phyloP scores from a whole-genome alignment of 495 filamentous ascomycete species.

The Neurospora pannonica region DNA sequence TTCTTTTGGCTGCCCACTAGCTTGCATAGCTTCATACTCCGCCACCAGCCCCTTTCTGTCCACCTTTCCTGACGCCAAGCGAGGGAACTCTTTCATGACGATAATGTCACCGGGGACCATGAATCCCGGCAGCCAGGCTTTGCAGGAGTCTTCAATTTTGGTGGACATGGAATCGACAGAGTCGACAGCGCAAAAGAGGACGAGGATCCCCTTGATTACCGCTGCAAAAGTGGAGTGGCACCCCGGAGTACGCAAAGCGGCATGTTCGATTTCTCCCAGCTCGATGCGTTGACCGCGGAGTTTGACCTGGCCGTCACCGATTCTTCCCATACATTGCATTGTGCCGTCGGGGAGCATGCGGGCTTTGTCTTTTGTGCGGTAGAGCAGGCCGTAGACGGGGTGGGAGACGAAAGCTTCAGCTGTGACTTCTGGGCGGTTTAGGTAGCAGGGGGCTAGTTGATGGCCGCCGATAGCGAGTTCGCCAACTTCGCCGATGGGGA shows the following conservation, averaged over 20 bases:
- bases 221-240: slow-evolving; percentile 48
- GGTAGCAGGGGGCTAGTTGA: slow-evolving; percentile 71
- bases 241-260: slow-evolving; percentile 43
- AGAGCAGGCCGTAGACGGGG: slow-evolving; percentile 47
- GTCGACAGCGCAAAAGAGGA: slow-evolving; percentile 57
- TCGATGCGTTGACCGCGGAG: slow-evolving; percentile 74
- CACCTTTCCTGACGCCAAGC: slow-evolving; percentile 68
- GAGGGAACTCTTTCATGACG: slow-evolving; percentile 50
- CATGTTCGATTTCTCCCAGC: slow-evolving; percentile 73
- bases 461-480: slow-evolving; percentile 76
- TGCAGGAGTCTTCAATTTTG: slow-evolving; percentile 48
- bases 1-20: neutral
- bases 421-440: slow-evolving; percentile 75
- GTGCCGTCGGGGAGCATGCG: slow-evolving; percentile 55
- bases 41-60: slow-evolving; percentile 55
- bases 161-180: slow-evolving; percentile 14
- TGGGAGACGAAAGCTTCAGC: slow-evolving; percentile 54
- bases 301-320: slow-evolving; percentile 71
- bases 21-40: slow-evolving; percentile 35
- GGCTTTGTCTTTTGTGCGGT: slow-evolving; percentile 81
- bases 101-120: slow-evolving; percentile 70
- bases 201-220: slow-evolving; percentile 49
- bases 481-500: slow-evolving; percentile 59
- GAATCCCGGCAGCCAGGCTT: slow-evolving; percentile 61
- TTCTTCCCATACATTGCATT: slow-evolving; percentile 75